A percentile compares a stretch with the other conserved stretches of the same genome.
phyloP scores from a whole-genome alignment of 805 yeast genomes.

The Saturnispora ahearnii region DNA sequence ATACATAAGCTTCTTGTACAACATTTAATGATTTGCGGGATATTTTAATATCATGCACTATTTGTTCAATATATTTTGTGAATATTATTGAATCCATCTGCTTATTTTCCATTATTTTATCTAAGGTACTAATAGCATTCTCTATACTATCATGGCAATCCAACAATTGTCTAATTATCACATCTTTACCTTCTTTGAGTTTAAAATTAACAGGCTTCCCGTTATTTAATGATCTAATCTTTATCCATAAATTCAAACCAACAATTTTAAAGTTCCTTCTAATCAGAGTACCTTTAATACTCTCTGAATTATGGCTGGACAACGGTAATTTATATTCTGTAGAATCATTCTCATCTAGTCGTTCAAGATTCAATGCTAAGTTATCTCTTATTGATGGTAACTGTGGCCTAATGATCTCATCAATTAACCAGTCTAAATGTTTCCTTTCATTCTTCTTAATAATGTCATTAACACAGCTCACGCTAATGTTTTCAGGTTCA shows the following conservation, averaged over 20 bases:
- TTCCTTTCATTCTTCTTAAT: slow-evolving; percentile 12
- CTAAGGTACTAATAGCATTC: slow-evolving; percentile 37
- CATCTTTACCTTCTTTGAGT: slow-evolving; percentile 29
- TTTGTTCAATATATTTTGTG: slow-evolving; percentile 18
- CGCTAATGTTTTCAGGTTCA: slow-evolving; percentile 8
- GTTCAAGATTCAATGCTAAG: slow-evolving; percentile 32
- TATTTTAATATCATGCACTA: slow-evolving; percentile 26
- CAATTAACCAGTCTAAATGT: slow-evolving; percentile 40
- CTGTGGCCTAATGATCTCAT: slow-evolving; percentile 38
- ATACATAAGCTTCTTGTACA: slow-evolving; percentile 46
- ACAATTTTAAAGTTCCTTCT: slow-evolving; percentile 46
- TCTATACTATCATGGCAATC: slow-evolving; percentile 29
- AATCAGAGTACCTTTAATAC: slow-evolving; percentile 51
- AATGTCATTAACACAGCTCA: slow-evolving; percentile 4
- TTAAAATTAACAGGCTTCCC: slow-evolving; percentile 32
- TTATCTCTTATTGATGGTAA: slow-evolving; percentile 39
- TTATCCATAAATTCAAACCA: slow-evolving; percentile 35
- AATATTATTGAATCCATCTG: slow-evolving; percentile 17
- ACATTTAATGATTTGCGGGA: slow-evolving; percentile 35
- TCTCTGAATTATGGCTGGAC: slow-evolving; percentile 44
- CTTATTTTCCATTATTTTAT: slow-evolving; percentile 24
- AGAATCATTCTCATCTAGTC: slow-evolving; percentile 30
- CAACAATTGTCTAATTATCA: slow-evolving; percentile 35
- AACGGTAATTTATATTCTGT: slow-evolving; percentile 48
- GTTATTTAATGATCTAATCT: slow-evolving; percentile 33